phyloP scores from a whole-genome alignment of 1,139 yeast genomes.

The Candida buenavistaensis region DNA sequence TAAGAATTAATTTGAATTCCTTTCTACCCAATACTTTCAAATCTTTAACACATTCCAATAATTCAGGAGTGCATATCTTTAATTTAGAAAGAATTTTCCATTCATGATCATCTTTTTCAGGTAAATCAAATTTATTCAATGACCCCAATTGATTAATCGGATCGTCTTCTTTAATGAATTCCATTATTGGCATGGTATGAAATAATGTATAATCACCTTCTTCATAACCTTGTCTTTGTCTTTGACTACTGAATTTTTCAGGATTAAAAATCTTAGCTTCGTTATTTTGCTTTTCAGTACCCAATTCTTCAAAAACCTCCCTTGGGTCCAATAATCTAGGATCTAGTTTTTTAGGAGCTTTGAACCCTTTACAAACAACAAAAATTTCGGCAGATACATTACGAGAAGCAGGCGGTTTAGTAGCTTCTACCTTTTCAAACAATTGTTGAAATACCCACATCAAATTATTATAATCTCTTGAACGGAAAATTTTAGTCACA shows the following conservation, averaged over 20 bases:
- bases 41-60: slow-evolving; percentile 83
- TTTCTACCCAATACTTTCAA: slow-evolving; percentile 90
- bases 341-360: slow-evolving; percentile 93
- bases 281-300: slow-evolving; percentile 73
- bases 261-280: slow-evolving; percentile 95
- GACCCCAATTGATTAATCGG: slow-evolving; percentile 84
- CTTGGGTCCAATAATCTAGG: slow-evolving; percentile 89
- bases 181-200: slow-evolving; percentile 73
- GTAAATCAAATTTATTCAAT: slow-evolving; percentile 54
- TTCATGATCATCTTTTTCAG: slow-evolving; percentile 62
- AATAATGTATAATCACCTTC: slow-evolving; percentile 85
- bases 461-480: slow-evolving; percentile 94
- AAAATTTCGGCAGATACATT: slow-evolving; percentile 98
- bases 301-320: slow-evolving; percentile 90
- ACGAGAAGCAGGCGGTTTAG: slow-evolving; percentile 98
- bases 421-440: slow-evolving; percentile 95
- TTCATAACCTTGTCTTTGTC: slow-evolving; percentile 82
- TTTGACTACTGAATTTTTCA: slow-evolving; percentile 82
- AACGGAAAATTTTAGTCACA: slow-evolving; percentile 94
- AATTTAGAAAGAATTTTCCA: slow-evolving; percentile 71
- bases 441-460: slow-evolving; percentile 97
- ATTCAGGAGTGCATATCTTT: slow-evolving; percentile 74
- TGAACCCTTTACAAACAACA: slow-evolving; percentile 93
- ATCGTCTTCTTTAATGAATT: slow-evolving; percentile 74
- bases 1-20: slow-evolving; percentile 80